These are phyloP conservation scores for Colletotrichum karsti DNA, from an alignment of 2,329 filamentous ascomycete species.

Conservation along the genomic window DNA sequence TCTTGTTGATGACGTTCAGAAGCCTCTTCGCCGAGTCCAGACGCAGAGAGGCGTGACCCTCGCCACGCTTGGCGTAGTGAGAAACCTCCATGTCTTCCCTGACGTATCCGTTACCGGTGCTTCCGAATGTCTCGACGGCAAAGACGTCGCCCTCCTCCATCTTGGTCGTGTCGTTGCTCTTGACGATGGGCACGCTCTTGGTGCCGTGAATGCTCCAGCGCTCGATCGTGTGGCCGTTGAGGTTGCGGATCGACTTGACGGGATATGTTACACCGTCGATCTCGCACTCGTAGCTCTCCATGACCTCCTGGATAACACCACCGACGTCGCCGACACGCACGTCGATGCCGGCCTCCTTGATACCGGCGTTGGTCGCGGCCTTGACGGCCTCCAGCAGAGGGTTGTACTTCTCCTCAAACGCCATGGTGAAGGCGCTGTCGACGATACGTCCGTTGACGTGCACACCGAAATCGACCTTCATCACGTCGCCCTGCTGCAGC, in stretches of 20 bases:
- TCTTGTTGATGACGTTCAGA: slow-evolving; percentile 91
- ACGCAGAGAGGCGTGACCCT: slow-evolving; percentile 80
- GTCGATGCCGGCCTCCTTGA: slow-evolving; percentile 82
- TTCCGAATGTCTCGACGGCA: slow-evolving; percentile 85
- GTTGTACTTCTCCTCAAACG: slow-evolving; percentile 80
- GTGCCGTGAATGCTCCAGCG: slow-evolving; percentile 81
- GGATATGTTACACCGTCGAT: slow-evolving; percentile 73
- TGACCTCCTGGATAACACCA: slow-evolving; percentile 76
- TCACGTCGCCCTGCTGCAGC: slow-evolving; percentile 76
- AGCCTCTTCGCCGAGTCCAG: slow-evolving; percentile 86
- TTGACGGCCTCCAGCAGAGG: slow-evolving; percentile 79
- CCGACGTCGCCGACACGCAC: slow-evolving; percentile 79
- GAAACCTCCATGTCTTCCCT: slow-evolving; percentile 84
- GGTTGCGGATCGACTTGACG: slow-evolving; percentile 76
- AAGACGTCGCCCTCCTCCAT: slow-evolving; percentile 89
- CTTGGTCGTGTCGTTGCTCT: slow-evolving; percentile 78
- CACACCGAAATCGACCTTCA: slow-evolving; percentile 86
- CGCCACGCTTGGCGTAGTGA: slow-evolving; percentile 81
- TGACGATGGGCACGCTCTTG: slow-evolving; percentile 84
- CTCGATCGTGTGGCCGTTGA: slow-evolving; percentile 80
- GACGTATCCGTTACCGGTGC: slow-evolving; percentile 80
- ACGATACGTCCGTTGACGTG: slow-evolving; percentile 84
- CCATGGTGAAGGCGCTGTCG: slow-evolving; percentile 82
- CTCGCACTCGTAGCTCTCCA: slow-evolving; percentile 81
- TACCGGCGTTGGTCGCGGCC: slow-evolving; percentile 80